These are phyloP conservation scores for Schizochytrium sp. DNA, from an alignment of 108 stramenopile genomes.

Conservation along the genomic window DNA sequence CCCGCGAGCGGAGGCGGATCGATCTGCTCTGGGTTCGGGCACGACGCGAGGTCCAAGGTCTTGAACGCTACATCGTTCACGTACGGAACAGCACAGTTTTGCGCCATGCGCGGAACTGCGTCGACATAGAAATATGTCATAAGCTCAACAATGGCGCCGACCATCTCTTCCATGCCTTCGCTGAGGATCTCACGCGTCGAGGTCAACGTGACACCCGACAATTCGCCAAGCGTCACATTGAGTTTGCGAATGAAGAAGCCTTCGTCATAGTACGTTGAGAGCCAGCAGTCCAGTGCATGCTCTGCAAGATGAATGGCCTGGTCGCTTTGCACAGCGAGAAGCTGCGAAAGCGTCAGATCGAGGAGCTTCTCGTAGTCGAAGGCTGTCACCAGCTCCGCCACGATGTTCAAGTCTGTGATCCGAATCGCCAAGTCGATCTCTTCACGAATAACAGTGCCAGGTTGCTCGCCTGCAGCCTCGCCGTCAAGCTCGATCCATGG, in stretches of 20 bases:
- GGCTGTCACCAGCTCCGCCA: neutral
- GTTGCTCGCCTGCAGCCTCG: slow-evolving; percentile 9
- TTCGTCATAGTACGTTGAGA: neutral
- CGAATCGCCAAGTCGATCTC: neutral
- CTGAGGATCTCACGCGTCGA: neutral
- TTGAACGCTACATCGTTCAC: neutral
- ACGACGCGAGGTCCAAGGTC: neutral
- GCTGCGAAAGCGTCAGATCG: neutral
- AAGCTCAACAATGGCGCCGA: neutral
- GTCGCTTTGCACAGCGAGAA: neutral
- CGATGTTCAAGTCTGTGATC: neutral
- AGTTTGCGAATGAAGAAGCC: neutral
- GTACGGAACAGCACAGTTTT: neutral
- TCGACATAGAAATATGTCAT: neutral
- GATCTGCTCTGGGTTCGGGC: neutral
- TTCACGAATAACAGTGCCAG: neutral
- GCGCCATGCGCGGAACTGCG: neutral
- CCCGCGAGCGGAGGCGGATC: neutral
- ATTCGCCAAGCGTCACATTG: neutral
- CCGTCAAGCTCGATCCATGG: neutral
- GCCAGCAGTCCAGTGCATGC: neutral
- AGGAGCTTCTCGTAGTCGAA: neutral
- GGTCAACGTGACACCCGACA: neutral
- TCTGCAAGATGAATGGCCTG: neutral
- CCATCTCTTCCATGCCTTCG: neutral